phyloP scores from a whole-genome alignment of 2,329 filamentous ascomycete genomes.

The Hypoxylon sp. region DNA sequence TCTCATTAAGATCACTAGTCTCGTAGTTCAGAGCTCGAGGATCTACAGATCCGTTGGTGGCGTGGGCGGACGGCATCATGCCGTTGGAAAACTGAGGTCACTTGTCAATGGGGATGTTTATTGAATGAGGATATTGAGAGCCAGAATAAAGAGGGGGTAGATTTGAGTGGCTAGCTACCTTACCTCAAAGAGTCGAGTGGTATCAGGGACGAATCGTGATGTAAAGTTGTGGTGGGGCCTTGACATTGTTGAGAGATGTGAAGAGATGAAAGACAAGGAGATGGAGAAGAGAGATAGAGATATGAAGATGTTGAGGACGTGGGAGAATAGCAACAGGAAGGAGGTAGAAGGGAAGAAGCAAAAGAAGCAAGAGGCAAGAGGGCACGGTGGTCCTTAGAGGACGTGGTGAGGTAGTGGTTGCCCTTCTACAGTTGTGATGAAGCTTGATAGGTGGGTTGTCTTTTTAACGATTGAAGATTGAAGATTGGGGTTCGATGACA shows the following conservation, averaged over 20 bases:
- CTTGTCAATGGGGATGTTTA: neutral
- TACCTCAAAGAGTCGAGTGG: slow-evolving; percentile 33
- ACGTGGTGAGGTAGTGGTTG: neutral
- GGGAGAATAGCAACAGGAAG: neutral
- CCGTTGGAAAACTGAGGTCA: slow-evolving; percentile 11
- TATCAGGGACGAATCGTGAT: slow-evolving; percentile 32
- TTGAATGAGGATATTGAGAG: neutral
- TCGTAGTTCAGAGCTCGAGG: slow-evolving; percentile 49
- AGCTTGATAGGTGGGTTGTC: neutral
- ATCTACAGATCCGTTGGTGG: slow-evolving; percentile 32
- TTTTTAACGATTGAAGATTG: too few relatives aligned
- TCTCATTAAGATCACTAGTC: slow-evolving; percentile 51
- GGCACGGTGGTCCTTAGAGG: neutral
- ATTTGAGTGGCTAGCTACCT: neutral
- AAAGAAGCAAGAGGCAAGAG: neutral
- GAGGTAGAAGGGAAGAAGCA: slow-evolving; percentile 7
- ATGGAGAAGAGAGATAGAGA: neutral
- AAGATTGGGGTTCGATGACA: neutral
- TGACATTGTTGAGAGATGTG: slow-evolving; percentile 12
- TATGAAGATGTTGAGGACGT: neutral
- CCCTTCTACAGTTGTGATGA: neutral
- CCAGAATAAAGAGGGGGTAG: neutral
- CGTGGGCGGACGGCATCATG: slow-evolving; percentile 6
- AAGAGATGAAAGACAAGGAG: slow-evolving; percentile 1
- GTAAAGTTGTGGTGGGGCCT: slow-evolving; percentile 12